These are phyloP conservation scores for Suillus placidus DNA, from an alignment of 768 basidiomycete species.

Conservation along the genomic window DNA sequence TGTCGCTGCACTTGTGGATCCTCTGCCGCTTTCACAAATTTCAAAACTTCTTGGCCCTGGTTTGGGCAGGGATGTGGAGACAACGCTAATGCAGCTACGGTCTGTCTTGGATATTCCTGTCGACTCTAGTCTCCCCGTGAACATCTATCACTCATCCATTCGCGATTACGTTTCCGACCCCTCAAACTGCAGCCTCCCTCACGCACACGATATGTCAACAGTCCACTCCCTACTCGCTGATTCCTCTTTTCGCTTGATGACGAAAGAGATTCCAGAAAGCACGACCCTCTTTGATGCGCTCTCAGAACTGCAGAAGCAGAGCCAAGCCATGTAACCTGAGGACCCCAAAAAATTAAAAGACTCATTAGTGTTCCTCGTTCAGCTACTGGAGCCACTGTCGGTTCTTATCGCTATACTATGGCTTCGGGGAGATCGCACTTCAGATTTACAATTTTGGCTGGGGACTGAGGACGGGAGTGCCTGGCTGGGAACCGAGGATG, in stretches of 20 bases:
- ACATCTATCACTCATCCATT: background rate
- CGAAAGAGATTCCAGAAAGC: background rate
- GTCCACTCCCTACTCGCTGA: background rate
- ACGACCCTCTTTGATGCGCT: background rate
- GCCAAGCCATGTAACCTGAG: background rate
- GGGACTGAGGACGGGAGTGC: background rate
- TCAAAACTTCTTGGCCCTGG: background rate
- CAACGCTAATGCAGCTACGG: background rate
- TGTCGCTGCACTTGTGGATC: background rate
- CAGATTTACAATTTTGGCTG: background rate
- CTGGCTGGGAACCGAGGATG: too few relatives aligned
- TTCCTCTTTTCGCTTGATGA: background rate
- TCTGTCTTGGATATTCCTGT: background rate
- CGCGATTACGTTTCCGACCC: background rate
- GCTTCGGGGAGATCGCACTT: background rate
- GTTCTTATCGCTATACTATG: background rate
- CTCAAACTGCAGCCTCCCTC: background rate
- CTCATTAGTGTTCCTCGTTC: background rate
- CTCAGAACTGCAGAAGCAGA: background rate
- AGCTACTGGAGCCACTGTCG: background rate
- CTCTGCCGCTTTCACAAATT: background rate
- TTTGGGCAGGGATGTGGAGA: background rate
- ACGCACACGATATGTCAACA: background rate
- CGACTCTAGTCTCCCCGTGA: background rate
- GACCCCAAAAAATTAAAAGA: background rate